Base-by-base conservation (phyloP, 345 rosid species). In the Combretum micranthum region DNA sequence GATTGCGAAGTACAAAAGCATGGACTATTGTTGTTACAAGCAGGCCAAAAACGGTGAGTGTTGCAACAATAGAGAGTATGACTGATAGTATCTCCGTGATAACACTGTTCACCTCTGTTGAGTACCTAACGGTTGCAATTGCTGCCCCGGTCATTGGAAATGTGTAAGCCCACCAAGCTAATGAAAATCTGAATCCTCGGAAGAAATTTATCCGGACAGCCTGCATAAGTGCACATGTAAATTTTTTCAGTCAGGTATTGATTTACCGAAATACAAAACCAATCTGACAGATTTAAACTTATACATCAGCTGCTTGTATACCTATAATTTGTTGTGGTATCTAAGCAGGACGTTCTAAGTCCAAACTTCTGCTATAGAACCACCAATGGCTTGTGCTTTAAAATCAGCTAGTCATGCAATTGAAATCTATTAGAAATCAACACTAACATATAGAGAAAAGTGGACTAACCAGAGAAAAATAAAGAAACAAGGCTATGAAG, bases 81-180 rank as follows among this genome's bases (percentile, higher is more conserved):
- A 56, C 61, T 0, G 65, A 44, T 1, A 67, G 60, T 12, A 51
- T 20, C 42, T 60, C n/a, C n/a, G 71, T 12, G 71, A 60, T 37
- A 67, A 65, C 23, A 55, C 52, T 67, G 18, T 65, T 67, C 55
- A 60, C 65, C 50, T 67, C 71, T 12, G 54, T 20, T 3, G 71
- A 20, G 59, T 67, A 67, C 17, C 57, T 57, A 16, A 56, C 18
- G 37, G 71, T 67, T 2, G 71, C 65, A 0, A 60, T 55, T 37
- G 71, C 71, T 0, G 73, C 73, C 18, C 73, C 65, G 3, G 73
- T 63, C 73, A 78, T 85, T 0, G 98, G 90, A 64, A 92, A 88
- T 18, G 96, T 88, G 65, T 86, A 92, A 9, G 95, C 98, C 96
- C 98, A 92, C 95, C 95, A 86, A 52, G 95, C 85, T 72, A 83